Percentiles rank a stretch among this genome's conserved stretches.
Evolutionary conservation across 2,329 filamentous ascomycete genomes (phyloP).

Genomic region (Cercospora sp.): DNA sequence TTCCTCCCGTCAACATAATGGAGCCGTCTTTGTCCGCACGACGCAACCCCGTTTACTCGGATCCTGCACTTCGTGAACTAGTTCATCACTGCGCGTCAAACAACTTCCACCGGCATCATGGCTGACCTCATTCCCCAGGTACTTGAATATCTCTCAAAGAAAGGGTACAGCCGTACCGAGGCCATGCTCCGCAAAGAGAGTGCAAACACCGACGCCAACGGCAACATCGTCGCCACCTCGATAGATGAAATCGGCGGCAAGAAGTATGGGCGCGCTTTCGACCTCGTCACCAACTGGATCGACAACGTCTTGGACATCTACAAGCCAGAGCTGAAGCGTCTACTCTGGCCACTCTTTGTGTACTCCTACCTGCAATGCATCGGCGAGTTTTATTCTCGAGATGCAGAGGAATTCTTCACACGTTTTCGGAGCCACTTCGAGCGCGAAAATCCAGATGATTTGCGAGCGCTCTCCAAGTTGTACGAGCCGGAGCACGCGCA

Average conservation of each 20-base stretch:
- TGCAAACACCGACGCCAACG: slow-evolving; percentile 76
- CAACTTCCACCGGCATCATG: neutral
- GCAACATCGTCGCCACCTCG: slow-evolving; percentile 66
- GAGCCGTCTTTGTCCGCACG: neutral
- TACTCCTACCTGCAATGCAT: slow-evolving; percentile 87
- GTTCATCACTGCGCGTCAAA: neutral
- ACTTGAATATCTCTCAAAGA: slow-evolving; percentile 92
- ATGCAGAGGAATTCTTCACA: slow-evolving; percentile 72
- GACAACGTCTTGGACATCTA: slow-evolving; percentile 92
- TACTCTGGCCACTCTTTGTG: slow-evolving; percentile 91
- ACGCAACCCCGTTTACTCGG: neutral
- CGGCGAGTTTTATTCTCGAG: slow-evolving; percentile 66
- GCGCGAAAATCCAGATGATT: slow-evolving; percentile 74
- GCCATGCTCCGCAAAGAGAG: slow-evolving; percentile 91
- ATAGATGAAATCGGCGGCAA: slow-evolving; percentile 70
- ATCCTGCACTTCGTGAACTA: neutral
- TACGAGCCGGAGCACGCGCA: slow-evolving; percentile 74
- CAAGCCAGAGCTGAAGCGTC: slow-evolving; percentile 85
- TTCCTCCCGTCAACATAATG: neutral
- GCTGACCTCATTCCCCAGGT: slow-evolving; percentile 55
- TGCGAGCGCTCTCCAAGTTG: slow-evolving; percentile 72
- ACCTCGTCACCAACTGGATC: slow-evolving; percentile 62
- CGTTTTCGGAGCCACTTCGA: slow-evolving; percentile 70
- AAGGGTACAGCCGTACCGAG: slow-evolving; percentile 90
- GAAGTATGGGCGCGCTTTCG: slow-evolving; percentile 74